Base-by-base conservation (phyloP, 495 filamentous ascomycete species). In the Schizothecium vesticola region DNA sequence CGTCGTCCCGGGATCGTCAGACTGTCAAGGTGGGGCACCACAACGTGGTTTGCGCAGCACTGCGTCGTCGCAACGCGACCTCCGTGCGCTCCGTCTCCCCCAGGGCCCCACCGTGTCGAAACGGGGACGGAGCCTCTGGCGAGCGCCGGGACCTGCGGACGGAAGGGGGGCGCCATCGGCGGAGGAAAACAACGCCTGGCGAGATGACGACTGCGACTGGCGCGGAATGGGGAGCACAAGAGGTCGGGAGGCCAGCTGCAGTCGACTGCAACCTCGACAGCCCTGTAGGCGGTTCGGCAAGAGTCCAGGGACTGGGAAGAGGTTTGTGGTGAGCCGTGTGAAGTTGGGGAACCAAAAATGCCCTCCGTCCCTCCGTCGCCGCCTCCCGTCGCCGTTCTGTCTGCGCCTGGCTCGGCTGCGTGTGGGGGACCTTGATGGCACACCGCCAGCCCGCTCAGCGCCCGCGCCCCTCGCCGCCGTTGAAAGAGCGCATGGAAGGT, bases 1-100 rank as follows among this genome's bases (percentile, higher is more conserved):
- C 75, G 70, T 72, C 68, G 75, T 64, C 70, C 71, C 71, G 67
- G 70, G 71, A 69, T 66, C 60, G 64, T 68, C 63, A 63, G 70
- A 61, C 70, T 71, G 70, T 71, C 70, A 70, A 68, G 66, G 73
- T 75, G 75, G 75, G 75, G 70, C 72, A 62, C 60, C 56, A 69
- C 59, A 59, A 65, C 63, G 26, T 69, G 56, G 63, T 58, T 25
- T n/a, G 31, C 23, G 22, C 57, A 59, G 57, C 25, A 26, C 57
- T 23, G 57, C 43, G 43, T 51, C 43, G 43, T 51, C 43, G 43
- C 43, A 51, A 66, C 43, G 36, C 62, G 56, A 65, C 56, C 68
- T 70, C 58, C 60, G 60, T 61, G 56, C 26, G 31, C 58, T 19
- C 24, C 3, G 43, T 51, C 43, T 51, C 43, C 5, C 16, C 13